Percentiles rank a stretch among this genome's conserved stretches.
Conservation (phyloP, 108 stramenopile species). For the Stephanodiscus triporus region DNA sequence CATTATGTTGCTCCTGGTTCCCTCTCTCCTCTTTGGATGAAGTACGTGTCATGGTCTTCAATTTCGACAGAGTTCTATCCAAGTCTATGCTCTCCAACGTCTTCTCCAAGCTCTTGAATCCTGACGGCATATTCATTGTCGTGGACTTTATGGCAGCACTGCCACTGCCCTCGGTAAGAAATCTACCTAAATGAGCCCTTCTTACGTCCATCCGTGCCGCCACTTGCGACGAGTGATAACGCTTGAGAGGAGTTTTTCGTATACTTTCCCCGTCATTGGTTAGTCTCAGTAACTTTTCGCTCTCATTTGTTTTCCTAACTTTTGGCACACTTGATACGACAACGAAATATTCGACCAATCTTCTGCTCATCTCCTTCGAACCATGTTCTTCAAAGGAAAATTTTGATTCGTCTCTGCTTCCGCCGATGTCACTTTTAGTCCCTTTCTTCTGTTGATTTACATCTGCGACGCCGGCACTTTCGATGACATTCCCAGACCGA, state of each 20-base stretch:
- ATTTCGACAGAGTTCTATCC: slow-evolving; percentile 31
- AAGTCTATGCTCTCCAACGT: slow-evolving; percentile 25
- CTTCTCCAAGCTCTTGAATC: slow-evolving; percentile 31
- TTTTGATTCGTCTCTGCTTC: neutral
- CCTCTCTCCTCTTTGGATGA: neutral
- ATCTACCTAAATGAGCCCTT: slow-evolving; percentile 28
- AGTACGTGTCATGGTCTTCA: slow-evolving; percentile 27
- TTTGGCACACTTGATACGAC: slow-evolving; percentile 66
- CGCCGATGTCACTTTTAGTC: neutral
- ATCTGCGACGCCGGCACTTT: neutral
- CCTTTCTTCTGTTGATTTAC: neutral
- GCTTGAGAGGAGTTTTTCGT: slow-evolving; percentile 1
- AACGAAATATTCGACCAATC: slow-evolving; percentile 89
- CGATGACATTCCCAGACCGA: slow-evolving; percentile 2
- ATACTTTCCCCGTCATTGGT: neutral
- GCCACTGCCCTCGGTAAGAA: slow-evolving; percentile 24
- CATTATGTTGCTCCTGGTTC: neutral
- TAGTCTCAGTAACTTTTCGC: slow-evolving; percentile 11
- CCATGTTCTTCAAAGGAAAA: neutral
- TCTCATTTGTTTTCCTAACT: slow-evolving; percentile 7
- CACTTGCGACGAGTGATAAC: slow-evolving; percentile 17
- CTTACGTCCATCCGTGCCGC: slow-evolving; percentile 42
- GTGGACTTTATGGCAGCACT: slow-evolving; percentile 11
- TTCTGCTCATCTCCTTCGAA: slow-evolving; percentile 40
- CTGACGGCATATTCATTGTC: slow-evolving; percentile 12